phyloP scores from a whole-genome alignment of 352 stramenopile genomes.

The Globisporangium parvum region DNA sequence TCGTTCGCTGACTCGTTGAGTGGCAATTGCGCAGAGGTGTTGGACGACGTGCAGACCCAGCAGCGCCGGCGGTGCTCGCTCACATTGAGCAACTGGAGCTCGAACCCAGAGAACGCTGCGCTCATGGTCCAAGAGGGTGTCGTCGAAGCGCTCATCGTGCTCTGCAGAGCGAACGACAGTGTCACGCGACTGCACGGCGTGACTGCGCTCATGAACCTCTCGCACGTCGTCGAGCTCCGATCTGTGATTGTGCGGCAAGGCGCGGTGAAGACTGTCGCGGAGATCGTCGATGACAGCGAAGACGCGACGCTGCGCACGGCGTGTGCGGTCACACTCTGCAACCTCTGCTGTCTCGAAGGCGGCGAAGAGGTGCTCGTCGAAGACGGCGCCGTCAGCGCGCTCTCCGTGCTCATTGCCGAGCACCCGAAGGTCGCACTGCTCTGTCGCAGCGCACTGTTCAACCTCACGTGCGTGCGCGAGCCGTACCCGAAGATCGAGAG shows the following conservation, averaged over 20 bases:
- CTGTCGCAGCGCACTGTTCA: constrained; percentile 79
- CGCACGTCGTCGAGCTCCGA: constrained; percentile 54
- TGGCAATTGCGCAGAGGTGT: not conserved
- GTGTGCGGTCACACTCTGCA: constrained; percentile 83
- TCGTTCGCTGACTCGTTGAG: not conserved
- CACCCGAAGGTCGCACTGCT: constrained; percentile 56
- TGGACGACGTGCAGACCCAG: constrained; percentile 25
- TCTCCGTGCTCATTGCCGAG: constrained; percentile 80
- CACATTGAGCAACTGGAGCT: constrained; percentile 87
- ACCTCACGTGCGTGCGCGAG: constrained; percentile 82
- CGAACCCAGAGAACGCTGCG: constrained; percentile 74
- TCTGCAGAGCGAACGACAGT: constrained; percentile 64
- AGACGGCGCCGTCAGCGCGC: constrained; percentile 70
- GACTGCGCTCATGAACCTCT: constrained; percentile 84
- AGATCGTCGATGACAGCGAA: constrained; percentile 63
- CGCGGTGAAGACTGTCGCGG: constrained; percentile 63
- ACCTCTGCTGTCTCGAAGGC: constrained; percentile 77
- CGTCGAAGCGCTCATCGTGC: constrained; percentile 71
- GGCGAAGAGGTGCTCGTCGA: constrained; percentile 77
- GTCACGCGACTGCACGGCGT: constrained; percentile 67
- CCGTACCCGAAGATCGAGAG: constrained; percentile 87
- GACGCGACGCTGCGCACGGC: constrained; percentile 62
- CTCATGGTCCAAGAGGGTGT: constrained; percentile 88
- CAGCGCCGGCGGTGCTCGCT: constrained; percentile 67
- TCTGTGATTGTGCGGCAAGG: constrained; percentile 61